Evolutionary conservation across 2,329 filamentous ascomycete species (phyloP).

Genomic region (Dactylellina parvicollis): DNA sequence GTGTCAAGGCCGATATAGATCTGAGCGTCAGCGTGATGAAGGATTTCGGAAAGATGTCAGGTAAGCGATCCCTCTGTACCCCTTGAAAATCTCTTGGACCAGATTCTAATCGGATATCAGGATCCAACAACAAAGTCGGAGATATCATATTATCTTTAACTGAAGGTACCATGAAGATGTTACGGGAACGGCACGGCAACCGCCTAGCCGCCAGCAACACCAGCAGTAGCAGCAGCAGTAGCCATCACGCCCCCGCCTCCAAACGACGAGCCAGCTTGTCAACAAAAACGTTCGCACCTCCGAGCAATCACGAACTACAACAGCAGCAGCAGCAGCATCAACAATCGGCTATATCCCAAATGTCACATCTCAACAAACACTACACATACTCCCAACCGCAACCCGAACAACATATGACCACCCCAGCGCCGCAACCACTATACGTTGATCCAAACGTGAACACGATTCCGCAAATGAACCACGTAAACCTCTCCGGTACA

Average conservation of each 20-base stretch:
- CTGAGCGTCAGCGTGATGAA: constrained; percentile 75
- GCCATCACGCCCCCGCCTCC: neutral
- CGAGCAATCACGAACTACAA: constrained; percentile 22
- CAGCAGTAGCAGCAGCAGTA: constrained; percentile 11
- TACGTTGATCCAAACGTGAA: constrained; percentile 42
- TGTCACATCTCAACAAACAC: constrained; percentile 34
- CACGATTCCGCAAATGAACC: constrained; percentile 36
- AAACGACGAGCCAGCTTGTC: constrained; percentile 39
- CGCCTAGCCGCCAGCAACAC: neutral
- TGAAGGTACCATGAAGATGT: constrained; percentile 46
- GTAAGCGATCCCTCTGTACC: constrained; percentile 62
- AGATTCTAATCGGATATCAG: constrained; percentile 5
- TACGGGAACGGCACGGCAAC: constrained; percentile 42
- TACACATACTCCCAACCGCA: constrained; percentile 32
- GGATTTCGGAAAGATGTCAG: constrained; percentile 73
- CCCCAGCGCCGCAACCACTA: neutral
- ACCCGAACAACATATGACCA: constrained; percentile 15
- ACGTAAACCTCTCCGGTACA: constrained; percentile 15
- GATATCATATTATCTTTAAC: constrained; percentile 45
- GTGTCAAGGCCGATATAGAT: constrained; percentile 74
- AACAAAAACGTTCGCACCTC: constrained; percentile 36
- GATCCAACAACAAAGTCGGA: constrained; percentile 37
- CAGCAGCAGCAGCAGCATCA: constrained; percentile 22
- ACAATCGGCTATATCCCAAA: constrained; percentile 28
- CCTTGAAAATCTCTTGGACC: neutral